A percentile compares a stretch with the other conserved stretches of the same genome.
Evolutionary conservation across 148 eudicot species (phyloP).

Genomic region (Arctostaphylos glauca): DNA sequence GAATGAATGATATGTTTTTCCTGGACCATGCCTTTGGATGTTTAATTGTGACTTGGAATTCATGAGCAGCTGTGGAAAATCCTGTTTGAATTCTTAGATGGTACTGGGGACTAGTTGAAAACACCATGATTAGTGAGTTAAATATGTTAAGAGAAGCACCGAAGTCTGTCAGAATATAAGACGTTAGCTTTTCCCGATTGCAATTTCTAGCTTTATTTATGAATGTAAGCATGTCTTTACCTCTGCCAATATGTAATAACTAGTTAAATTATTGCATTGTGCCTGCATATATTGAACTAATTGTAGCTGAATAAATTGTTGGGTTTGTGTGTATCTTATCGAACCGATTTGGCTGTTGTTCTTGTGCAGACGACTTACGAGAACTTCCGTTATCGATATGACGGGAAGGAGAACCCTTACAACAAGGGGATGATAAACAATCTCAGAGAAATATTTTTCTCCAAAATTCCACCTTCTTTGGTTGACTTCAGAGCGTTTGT

Average conservation of each 20-base stretch:
- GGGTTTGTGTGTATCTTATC: constrained; percentile 5
- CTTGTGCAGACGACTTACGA: constrained; percentile 87
- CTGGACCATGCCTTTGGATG: neutral
- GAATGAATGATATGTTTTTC: neutral
- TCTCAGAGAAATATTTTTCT: constrained; percentile 58
- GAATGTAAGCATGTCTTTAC: neutral
- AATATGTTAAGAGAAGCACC: neutral
- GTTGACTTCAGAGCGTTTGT: constrained; percentile 60
- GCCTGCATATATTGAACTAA: neutral
- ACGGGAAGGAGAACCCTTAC: constrained; percentile 81
- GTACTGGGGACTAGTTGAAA: neutral
- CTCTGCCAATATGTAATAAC: neutral
- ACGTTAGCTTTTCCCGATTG: neutral
- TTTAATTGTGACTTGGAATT: neutral
- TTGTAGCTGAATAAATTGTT: constrained; percentile 4
- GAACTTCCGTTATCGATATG: constrained; percentile 81
- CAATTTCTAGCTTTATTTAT: neutral
- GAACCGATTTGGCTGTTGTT: neutral
- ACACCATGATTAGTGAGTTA: neutral
- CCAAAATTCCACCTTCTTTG: constrained; percentile 56
- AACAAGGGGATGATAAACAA: constrained; percentile 53
- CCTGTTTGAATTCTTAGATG: constrained; percentile 1
- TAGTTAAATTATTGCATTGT: neutral
- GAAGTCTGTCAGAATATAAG: neutral
- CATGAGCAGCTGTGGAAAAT: neutral